These are phyloP conservation scores for Amniculicola lignicola DNA, from an alignment of 495 filamentous ascomycete genomes.

Conservation along the genomic window DNA sequence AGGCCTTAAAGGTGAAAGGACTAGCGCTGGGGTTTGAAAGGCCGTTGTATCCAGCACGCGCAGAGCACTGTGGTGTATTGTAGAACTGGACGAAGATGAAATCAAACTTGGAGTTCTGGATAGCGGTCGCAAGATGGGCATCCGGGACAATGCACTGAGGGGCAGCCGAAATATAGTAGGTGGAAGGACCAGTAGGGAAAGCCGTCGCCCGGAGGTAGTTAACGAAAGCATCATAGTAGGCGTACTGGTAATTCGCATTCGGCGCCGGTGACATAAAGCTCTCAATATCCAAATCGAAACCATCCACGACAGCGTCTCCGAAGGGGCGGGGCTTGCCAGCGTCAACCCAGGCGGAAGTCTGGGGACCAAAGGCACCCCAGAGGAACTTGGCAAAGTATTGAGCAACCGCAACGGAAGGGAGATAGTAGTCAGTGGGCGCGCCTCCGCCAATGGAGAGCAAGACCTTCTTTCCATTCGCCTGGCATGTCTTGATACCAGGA, in stretches of 20 bases:
- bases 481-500: slow-evolving; percentile 39
- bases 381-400: slow-evolving; percentile 57
- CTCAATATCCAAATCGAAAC: slow-evolving; percentile 47
- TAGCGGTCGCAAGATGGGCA: slow-evolving; percentile 33
- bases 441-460: slow-evolving; percentile 42
- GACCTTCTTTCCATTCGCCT: slow-evolving; percentile 43
- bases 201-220: slow-evolving; percentile 31
- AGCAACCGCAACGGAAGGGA: slow-evolving; percentile 40
- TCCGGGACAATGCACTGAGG: slow-evolving; percentile 46
- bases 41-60: slow-evolving; percentile 43
- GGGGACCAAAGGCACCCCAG: slow-evolving; percentile 63
- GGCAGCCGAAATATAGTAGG: slow-evolving; percentile 44
- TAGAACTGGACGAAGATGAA: slow-evolving; percentile 46
- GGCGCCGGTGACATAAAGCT: slow-evolving; percentile 29
- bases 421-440: slow-evolving; percentile 37
- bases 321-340: slow-evolving; percentile 40
- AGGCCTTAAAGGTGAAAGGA: slow-evolving; percentile 44
- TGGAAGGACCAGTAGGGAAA: slow-evolving; percentile 26
- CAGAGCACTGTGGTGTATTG: slow-evolving; percentile 51
- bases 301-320: slow-evolving; percentile 40
- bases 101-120: slow-evolving; percentile 40
- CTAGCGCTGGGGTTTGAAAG: slow-evolving; percentile 24
- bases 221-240: slow-evolving; percentile 40
- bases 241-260: slow-evolving; percentile 27
- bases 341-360: slow-evolving; percentile 39